Conservation (phyloP, 2,329 filamentous ascomycete genomes). For the Bertia moriformis region DNA sequence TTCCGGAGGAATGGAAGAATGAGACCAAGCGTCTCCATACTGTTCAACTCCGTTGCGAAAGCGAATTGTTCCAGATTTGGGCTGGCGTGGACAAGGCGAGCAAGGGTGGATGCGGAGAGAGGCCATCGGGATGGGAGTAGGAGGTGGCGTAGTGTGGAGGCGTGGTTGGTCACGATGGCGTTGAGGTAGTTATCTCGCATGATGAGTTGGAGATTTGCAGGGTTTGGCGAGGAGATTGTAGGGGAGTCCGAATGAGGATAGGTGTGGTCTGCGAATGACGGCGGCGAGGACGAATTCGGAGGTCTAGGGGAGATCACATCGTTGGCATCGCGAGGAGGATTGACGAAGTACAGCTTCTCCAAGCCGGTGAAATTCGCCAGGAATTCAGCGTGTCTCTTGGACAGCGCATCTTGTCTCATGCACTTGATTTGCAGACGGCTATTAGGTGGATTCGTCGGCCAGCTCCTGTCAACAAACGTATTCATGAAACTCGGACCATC, state of each 20-base stretch:
- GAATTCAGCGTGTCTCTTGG: constrained; percentile 25
- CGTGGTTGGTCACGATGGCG: constrained; percentile 32
- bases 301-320: constrained; percentile 15
- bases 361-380: constrained; percentile 24
- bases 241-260: neutral
- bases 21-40: neutral
- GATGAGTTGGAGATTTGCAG: constrained; percentile 9
- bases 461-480: constrained; percentile 39
- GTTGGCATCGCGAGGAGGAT: constrained; percentile 13
- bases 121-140: constrained; percentile 40
- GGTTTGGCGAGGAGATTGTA: neutral
- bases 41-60: constrained; percentile 23
- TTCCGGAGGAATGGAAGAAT: neutral
- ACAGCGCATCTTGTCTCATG: constrained; percentile 29
- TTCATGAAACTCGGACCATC: constrained; percentile 22
- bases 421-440: constrained; percentile 15
- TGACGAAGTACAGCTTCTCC: constrained; percentile 36
- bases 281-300: neutral
- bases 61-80: constrained; percentile 44
- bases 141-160: constrained; percentile 34
- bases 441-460: constrained; percentile 20
- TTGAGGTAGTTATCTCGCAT: constrained; percentile 30
- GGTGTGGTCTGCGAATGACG: neutral
- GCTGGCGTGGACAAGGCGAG: constrained; percentile 33
- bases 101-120: constrained; percentile 29